Evolutionary conservation across 2,329 filamentous ascomycete genomes (phyloP).

Genomic region (Cytospora piceicola): DNA sequence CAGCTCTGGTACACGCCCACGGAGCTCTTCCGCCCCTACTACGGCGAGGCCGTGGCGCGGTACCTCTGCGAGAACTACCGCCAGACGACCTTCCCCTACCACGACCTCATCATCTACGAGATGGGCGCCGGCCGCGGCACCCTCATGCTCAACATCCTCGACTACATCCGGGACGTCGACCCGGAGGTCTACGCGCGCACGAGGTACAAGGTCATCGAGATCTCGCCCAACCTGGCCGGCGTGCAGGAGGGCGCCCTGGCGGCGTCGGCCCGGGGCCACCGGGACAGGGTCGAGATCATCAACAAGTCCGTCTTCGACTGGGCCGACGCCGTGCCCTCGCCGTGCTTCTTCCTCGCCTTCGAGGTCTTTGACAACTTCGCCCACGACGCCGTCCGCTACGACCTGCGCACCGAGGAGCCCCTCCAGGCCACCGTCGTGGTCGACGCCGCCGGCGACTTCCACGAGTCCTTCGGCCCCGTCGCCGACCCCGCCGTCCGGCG

Average conservation of each 20-base stretch:
- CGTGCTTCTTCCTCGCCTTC: constrained; percentile 96
- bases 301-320: constrained; percentile 96
- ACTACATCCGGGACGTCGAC: constrained; percentile 89
- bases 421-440: constrained; percentile 90
- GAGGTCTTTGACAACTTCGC: constrained; percentile 99
- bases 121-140: constrained; percentile 98
- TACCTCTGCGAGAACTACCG: constrained; percentile 97
- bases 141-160: constrained; percentile 95
- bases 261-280: constrained; percentile 73
- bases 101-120: constrained; percentile 97
- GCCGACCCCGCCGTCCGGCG: constrained; percentile 79
- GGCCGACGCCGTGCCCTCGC: constrained; percentile 82
- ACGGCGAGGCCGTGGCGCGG: constrained; percentile 95
- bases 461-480: constrained; percentile 82
- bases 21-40: constrained; percentile 94
- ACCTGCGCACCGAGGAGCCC: constrained; percentile 76
- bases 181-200: constrained; percentile 93
- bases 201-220: constrained; percentile 94
- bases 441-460: constrained; percentile 84
- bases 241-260: constrained; percentile 75
- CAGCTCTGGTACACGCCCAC: constrained; percentile 99
- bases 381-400: constrained; percentile 92
- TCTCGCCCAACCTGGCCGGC: constrained; percentile 78
- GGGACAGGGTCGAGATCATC: constrained; percentile 88
- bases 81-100: constrained; percentile 89